phyloP scores from a whole-genome alignment of 306 rosid genomes.

The Rosa chinensis region DNA sequence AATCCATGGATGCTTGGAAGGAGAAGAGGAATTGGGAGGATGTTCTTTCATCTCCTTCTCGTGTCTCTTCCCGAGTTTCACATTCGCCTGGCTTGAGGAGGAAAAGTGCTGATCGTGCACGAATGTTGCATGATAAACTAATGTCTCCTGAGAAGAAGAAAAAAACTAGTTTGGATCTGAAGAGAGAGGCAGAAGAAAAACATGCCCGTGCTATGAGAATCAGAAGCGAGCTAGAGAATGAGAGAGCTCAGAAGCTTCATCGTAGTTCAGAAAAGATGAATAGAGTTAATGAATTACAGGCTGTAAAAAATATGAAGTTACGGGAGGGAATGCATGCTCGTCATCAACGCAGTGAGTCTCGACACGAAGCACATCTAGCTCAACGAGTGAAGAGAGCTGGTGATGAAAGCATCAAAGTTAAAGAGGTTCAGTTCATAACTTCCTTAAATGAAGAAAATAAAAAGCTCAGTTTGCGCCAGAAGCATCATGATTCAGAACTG shows the following conservation, averaged over 20 bases:
- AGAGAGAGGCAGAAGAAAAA: constrained; percentile 89
- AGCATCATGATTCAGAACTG: constrained; percentile 94
- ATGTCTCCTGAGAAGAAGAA: constrained; percentile 97
- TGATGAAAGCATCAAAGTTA: constrained; percentile 97
- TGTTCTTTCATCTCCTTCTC: constrained; percentile 86
- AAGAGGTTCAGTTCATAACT: constrained; percentile 95
- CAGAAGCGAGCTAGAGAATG: constrained; percentile 88
- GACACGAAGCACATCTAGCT: constrained; percentile 96
- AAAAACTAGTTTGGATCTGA: constrained; percentile 81
- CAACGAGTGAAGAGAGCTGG: constrained; percentile 99
- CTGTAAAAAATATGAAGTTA: constrained; percentile 86
- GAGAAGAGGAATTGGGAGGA: constrained; percentile 97
- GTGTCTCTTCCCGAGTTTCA: constrained; percentile 76
- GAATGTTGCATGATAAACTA: constrained; percentile 84
- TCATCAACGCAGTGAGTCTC: constrained; percentile 93
- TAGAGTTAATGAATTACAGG: constrained; percentile 90
- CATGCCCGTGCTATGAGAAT: constrained; percentile 98
- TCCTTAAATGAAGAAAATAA: constrained; percentile 95
- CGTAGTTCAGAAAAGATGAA: constrained; percentile 83
- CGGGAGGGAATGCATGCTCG: constrained; percentile 99
- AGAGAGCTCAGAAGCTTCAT: constrained; percentile 95
- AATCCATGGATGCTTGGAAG: constrained; percentile 96
- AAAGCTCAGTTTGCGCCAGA: constrained; percentile 83
- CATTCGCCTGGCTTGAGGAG: constrained; percentile 81
- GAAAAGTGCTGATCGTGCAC: constrained; percentile 91